These are phyloP conservation scores for Euclidium syriacum DNA, from an alignment of 345 rosid species.

Conservation along the genomic window DNA sequence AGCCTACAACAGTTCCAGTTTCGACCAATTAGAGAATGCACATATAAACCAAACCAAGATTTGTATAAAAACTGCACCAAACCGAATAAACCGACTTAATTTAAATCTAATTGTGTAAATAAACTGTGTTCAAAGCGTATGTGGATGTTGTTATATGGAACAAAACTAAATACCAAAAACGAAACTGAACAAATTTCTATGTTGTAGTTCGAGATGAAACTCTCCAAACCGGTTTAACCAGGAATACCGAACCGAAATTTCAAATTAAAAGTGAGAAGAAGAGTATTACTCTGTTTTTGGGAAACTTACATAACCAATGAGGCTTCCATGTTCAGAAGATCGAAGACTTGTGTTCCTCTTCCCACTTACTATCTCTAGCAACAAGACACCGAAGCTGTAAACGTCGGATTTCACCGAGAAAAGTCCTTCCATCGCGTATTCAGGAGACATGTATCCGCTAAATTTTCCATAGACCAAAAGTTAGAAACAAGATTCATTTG, in stretches of 20 bases:
- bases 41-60: constrained; percentile 3
- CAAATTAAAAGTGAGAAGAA: too few species aligned
- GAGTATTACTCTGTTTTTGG: neutral
- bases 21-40: neutral
- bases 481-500: neutral
- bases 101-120: too few species aligned
- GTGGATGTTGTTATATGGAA: too few species aligned
- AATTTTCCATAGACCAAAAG: constrained; percentile 1
- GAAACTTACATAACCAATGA: constrained; percentile 51
- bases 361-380: constrained; percentile 59
- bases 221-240: too few species aligned
- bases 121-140: too few species aligned
- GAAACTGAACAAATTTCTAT: too few species aligned
- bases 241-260: too few species aligned
- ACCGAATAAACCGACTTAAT: neutral
- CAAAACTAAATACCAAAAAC: too few species aligned
- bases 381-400: constrained; percentile 63
- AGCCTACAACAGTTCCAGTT: constrained; percentile 40
- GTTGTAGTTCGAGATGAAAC: too few species aligned
- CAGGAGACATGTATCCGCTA: constrained; percentile 78
- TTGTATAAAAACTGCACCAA: neutral
- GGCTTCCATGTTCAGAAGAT: constrained; percentile 34
- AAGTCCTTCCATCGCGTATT: constrained; percentile 72
- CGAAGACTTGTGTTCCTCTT: constrained; percentile 48
- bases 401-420: constrained; percentile 72